Evolutionary conservation across 2,329 filamentous ascomycete species (phyloP).

Genomic region (Stachybotrys chlorohalonatus): DNA sequence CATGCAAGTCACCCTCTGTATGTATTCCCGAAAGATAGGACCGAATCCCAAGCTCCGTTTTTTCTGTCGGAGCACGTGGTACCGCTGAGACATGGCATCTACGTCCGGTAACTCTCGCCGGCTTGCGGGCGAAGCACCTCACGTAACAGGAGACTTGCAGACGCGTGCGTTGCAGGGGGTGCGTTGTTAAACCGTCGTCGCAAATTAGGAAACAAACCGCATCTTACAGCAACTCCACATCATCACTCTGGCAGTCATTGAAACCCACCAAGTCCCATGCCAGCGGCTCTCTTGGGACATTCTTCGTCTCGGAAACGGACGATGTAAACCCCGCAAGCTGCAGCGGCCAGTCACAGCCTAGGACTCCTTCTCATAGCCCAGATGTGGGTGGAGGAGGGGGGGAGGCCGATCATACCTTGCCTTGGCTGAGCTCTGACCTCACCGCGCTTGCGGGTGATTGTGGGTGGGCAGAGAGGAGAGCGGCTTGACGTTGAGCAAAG

Average conservation of each 20-base stretch:
- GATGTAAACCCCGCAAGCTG: neutral
- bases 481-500: neutral
- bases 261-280: neutral
- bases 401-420: neutral
- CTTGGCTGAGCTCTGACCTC: neutral
- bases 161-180: neutral
- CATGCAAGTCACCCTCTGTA: neutral
- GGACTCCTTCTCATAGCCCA: neutral
- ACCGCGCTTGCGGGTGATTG: neutral
- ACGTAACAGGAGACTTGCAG: neutral
- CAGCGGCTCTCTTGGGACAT: neutral
- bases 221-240: neutral
- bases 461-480: neutral
- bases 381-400: neutral
- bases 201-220: too few species aligned
- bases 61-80: neutral
- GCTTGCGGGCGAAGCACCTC: neutral
- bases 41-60: neutral
- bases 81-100: neutral
- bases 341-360: neutral
- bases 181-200: too few species aligned
- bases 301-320: neutral
- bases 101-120: neutral
- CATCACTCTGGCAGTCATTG: neutral
- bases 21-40: neutral